Base-by-base conservation (phyloP, 2,329 filamentous ascomycete genomes). In the Cadophora sp. region DNA sequence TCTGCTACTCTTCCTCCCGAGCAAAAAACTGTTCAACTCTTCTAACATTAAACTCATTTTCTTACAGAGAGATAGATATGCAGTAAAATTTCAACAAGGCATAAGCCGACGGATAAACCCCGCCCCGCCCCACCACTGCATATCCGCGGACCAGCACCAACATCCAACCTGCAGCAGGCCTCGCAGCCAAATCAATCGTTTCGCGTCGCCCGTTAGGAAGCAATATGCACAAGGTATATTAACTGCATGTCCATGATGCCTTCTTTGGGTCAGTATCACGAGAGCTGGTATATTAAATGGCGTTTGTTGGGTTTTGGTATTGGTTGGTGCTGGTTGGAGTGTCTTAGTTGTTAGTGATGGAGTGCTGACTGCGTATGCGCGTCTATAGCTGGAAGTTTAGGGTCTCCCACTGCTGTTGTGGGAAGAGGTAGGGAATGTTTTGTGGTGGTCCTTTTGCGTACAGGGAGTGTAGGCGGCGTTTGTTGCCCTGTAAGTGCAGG, bases 211-310 rank as follows among this genome's bases (percentile, higher is more conserved):
- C 50, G 11, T 39, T 39, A 2, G 36, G 36, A 13, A 39, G 2
- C 7, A 11, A 8, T 39, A 53, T 9, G 27, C 24, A 53, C 16
- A n/a, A 9, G 18, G 18, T 33, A 4, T 33, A 53, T 53, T 33
- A 53, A 16, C 6, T 53, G n/a, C 24, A 53, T 53, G 27, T 18
- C 16, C 27, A 11, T 18, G 30, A 2, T 7, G 18, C 11, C 24
- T 5, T n/a, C 50, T 53, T 53, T 53, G 14, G 50, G 50, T 5
- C 16, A n/a, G 50, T 53, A 53, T 33, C 50, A 53, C 50, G 50
- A 53, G 50, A 53, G 50, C 50, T n/a, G 27, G 24, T 30, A 53
- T 53, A 33, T 53, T 33, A 33, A 33, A 53, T 30, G 27, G 27
- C 27, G 27, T 30, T 30, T 27, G 36, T 30, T 53, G 50, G 50